Percentiles rank a stretch among this genome's conserved stretches.
Evolutionary conservation across 495 filamentous ascomycete genomes (phyloP).

Genomic region (Lepidopterella palustris): DNA sequence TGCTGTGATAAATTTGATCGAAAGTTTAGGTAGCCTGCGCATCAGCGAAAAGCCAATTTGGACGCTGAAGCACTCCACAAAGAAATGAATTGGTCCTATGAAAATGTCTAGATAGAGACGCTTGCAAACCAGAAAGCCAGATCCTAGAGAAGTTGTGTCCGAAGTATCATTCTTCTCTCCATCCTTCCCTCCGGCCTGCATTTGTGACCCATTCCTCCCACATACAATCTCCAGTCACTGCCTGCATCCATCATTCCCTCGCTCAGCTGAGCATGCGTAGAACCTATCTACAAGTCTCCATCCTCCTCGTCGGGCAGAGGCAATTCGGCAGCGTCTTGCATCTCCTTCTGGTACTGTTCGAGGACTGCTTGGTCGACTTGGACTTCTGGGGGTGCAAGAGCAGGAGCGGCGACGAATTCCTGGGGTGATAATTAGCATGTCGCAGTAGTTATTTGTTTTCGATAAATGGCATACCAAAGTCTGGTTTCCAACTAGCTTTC

Average conservation of each 20-base stretch:
- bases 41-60: too few species aligned
- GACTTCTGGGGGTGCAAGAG: conserved; percentile 89
- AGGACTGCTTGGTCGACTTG: conserved; percentile 77
- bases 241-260: not conserved
- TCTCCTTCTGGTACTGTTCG: conserved; percentile 77
- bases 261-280: not conserved
- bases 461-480: conserved; percentile 66
- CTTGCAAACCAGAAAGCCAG: not conserved
- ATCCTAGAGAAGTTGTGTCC: not conserved
- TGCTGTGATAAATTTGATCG: too few species aligned
- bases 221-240: not conserved
- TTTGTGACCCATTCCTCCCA: not conserved
- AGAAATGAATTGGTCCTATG: not conserved
- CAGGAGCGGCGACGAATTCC: conserved; percentile 96
- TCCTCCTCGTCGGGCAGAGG: conserved; percentile 97
- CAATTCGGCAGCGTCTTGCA: conserved; percentile 70
- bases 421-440: conserved; percentile 36
- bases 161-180: not conserved
- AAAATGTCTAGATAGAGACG: not conserved
- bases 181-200: not conserved
- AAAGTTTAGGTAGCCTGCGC: too few species aligned
- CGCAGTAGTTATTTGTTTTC: not conserved
- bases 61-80: not conserved
- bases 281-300: conserved; percentile 54
- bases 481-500: conserved; percentile 95